Conservation (phyloP, 495 filamentous ascomycete genomes). For the Hamigera avellanea region DNA sequence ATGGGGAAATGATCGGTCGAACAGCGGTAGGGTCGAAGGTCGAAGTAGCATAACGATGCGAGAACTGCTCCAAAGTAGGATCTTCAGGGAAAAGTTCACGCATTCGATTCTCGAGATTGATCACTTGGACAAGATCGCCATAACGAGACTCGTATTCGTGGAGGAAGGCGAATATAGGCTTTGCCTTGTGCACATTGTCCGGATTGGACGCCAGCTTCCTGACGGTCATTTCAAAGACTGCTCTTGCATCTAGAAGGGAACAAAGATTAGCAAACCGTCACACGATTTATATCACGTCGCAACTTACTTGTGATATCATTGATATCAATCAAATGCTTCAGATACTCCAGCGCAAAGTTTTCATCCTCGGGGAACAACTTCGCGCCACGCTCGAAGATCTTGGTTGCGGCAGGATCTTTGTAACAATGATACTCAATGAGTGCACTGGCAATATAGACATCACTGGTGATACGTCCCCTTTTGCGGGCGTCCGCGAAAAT, state of each 20-base stretch:
- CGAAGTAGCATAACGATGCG: conserved; percentile 56
- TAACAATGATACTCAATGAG: conserved; percentile 93
- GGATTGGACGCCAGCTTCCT: conserved; percentile 62
- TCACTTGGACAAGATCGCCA: conserved; percentile 79
- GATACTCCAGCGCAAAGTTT: conserved; percentile 79
- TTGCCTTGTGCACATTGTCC: conserved; percentile 60
- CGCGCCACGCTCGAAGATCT: conserved; percentile 89
- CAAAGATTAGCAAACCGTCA: conserved; percentile 10
- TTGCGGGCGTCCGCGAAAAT: conserved; percentile 80
- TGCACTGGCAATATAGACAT: conserved; percentile 86
- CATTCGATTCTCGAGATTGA: conserved; percentile 87
- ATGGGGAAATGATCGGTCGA: conserved; percentile 71
- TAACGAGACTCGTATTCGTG: conserved; percentile 92
- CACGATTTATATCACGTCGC: conserved; percentile 2
- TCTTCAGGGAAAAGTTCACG: conserved; percentile 82
- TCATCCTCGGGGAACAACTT: conserved; percentile 90
- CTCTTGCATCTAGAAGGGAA: conserved; percentile 63
- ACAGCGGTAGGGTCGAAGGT: conserved; percentile 66
- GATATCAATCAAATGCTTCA: conserved; percentile 83
- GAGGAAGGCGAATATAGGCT: conserved; percentile 77
- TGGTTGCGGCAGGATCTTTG: conserved; percentile 78
- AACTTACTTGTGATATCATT: conserved; percentile 88
- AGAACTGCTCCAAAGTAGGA: conserved; percentile 61
- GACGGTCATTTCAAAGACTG: conserved; percentile 88
- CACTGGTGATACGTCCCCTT: conserved; percentile 75